Evolutionary conservation across 176 grass and related monocot genomes (phyloP).

Genomic region (Oryza rufipogon): DNA sequence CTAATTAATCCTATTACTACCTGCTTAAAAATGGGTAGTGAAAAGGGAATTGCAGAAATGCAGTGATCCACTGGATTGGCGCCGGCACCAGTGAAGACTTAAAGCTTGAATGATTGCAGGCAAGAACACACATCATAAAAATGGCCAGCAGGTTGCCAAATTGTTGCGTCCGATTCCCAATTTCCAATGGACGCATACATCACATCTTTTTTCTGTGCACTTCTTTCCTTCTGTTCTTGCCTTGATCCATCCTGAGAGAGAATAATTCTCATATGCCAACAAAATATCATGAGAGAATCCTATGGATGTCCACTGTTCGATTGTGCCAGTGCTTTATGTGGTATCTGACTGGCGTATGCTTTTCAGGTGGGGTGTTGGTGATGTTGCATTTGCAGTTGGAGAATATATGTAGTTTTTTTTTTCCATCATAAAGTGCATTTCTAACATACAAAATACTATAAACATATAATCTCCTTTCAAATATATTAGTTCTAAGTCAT

Average conservation of each 20-base stretch:
- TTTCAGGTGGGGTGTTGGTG: slow-evolving; percentile 36
- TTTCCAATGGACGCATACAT: slow-evolving; percentile 7
- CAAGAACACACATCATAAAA: slow-evolving; percentile 26
- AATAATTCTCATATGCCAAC: slow-evolving; percentile 27
- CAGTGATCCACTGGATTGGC: slow-evolving; percentile 1
- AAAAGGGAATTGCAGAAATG: slow-evolving; percentile 4
- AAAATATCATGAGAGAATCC: slow-evolving; percentile 43
- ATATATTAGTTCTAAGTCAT: not conserved
- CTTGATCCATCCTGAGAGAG: slow-evolving; percentile 14
- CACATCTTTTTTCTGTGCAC: slow-evolving; percentile 36
- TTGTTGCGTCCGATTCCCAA: slow-evolving; percentile 10
- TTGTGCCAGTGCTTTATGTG: not conserved
- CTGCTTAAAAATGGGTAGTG: not conserved
- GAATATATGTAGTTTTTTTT: slow-evolving; percentile 3
- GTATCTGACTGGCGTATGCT: slow-evolving; percentile 29
- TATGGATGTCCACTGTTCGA: slow-evolving; percentile 29
- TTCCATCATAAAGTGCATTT: not conserved
- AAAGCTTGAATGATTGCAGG: slow-evolving; percentile 31
- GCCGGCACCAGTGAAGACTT: not conserved
- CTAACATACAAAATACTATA: not conserved
- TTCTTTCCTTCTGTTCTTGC: slow-evolving; percentile 11
- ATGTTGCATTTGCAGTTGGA: not conserved
- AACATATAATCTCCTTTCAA: not conserved
- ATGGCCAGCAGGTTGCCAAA: not conserved
- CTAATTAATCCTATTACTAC: not conserved